Percentiles rank a stretch among this genome's conserved stretches.
phyloP scores from a whole-genome alignment of 1,284 basidiomycete species.

The Vanrija sp. region DNA sequence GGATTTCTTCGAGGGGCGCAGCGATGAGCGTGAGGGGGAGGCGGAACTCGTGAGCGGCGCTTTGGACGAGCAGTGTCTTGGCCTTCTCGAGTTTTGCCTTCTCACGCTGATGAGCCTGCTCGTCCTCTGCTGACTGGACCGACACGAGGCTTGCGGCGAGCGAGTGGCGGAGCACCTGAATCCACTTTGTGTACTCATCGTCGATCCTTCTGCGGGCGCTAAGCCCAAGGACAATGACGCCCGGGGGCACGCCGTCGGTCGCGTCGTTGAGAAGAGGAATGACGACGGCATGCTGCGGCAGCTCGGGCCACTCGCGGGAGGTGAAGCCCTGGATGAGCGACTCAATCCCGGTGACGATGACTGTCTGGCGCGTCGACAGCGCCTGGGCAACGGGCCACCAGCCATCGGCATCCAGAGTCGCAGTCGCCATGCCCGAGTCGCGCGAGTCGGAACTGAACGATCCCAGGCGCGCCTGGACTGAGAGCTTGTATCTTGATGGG shows the following conservation, averaged over 20 bases:
- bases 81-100: constrained; percentile 47
- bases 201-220: constrained; percentile 40
- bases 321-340: constrained; percentile 31
- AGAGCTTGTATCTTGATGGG: background rate
- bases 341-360: constrained; percentile 39
- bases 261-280: constrained; percentile 45
- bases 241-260: constrained; percentile 29
- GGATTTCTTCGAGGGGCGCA: constrained; percentile 33
- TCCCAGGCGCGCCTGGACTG: background rate
- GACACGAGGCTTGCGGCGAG: constrained; percentile 30
- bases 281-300: constrained; percentile 42
- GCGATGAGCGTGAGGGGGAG: constrained; percentile 35
- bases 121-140: constrained; percentile 42
- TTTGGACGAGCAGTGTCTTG: constrained; percentile 41
- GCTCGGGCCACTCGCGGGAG: constrained; percentile 38
- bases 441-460: background rate
- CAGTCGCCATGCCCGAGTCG: background rate
- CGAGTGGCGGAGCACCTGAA: constrained; percentile 31
- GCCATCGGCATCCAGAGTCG: background rate
- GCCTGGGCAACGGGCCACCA: constrained; percentile 41
- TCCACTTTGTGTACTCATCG: constrained; percentile 35
- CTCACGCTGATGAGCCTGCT: constrained; percentile 31
- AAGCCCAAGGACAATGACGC: constrained; percentile 47
- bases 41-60: constrained; percentile 45
- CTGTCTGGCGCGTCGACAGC: constrained; percentile 28